Evolutionary conservation across 139 green algal genomes (phyloP), one percentile per base, ranked within the genome.

Genomic region (Zygnema cylindricum): DNA sequence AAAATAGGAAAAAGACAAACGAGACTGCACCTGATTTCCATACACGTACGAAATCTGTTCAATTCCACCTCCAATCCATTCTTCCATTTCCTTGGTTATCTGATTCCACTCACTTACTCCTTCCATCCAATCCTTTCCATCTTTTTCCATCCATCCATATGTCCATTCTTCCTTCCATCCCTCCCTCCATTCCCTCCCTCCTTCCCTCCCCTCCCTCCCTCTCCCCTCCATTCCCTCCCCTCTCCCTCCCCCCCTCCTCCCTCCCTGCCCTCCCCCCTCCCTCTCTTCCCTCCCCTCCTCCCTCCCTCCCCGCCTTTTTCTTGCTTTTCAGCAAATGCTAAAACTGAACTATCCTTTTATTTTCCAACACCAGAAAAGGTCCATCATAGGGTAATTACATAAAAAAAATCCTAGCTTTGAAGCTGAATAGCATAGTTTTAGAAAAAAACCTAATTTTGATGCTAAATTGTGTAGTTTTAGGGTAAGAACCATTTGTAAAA

Each of bases 21-120:
- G 49, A 63, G 49, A 43, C 77, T 43, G 39, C 41, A 89, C 84
- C 84, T 89, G 84, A 43, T 93, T 93, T 75, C 96, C 96, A 81
- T 99, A 99, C 36, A 98, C 94, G 57, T 94, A 93, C 36, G 95
- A 98, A 82, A 99, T 99, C 89, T 98, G 95, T 94, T 99, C 97
- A 35, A 99, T 98, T 71, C 92, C 93, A 3, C 92, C 97, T 21
- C 86, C n/a, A n/a, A n/a, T n/a, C n/a, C n/a, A n/a, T n/a, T n/a
- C n/a, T n/a, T 90, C 41, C 96, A 96, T 30, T 81, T 91, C 49
- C 83, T 89, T 11, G 77, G 36, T 69, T 86, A 7, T 79, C 41
- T 36, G 49, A 73, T n/a, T 73, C 30, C 57, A 25, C 57, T n/a
- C 57, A 73, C 57, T 25, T 30, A 73, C 57, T n/a, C 57, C 25